Percentiles rank a stretch among this genome's conserved stretches.
These are phyloP conservation scores for Papilionanthe hybrid DNA, from an alignment of 116 monocot genomes.

Conservation along the genomic window DNA sequence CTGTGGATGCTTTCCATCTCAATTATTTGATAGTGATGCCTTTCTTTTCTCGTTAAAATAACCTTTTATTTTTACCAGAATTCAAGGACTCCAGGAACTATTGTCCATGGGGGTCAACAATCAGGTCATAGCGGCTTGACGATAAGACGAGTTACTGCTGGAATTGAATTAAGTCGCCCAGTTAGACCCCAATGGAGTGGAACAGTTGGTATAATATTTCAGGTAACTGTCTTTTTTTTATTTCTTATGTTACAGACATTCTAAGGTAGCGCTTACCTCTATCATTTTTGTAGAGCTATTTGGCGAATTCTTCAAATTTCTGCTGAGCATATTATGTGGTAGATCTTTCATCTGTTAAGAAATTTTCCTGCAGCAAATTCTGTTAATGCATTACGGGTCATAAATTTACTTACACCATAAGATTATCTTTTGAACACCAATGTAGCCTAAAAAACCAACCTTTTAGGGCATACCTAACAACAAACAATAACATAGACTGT, in stretches of 20 bases:
- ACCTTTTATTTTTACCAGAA: constrained; percentile 42
- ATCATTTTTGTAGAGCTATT: background rate
- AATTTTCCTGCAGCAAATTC: no score
- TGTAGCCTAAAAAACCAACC: no score
- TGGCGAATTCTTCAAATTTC: background rate
- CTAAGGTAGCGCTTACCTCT: background rate
- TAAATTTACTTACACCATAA: no score
- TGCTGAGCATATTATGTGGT: background rate
- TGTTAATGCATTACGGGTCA: no score
- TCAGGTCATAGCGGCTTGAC: constrained; percentile 50
- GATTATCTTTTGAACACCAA: no score
- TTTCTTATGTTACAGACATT: background rate
- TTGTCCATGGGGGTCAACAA: constrained; percentile 81
- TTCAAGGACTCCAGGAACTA: constrained; percentile 89
- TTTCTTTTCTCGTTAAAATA: constrained; percentile 1
- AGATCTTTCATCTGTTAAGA: background rate
- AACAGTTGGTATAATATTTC: constrained; percentile 79
- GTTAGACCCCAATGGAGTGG: constrained; percentile 97
- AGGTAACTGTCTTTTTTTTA: constrained; percentile 36
- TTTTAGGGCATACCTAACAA: no score
- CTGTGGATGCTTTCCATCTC: constrained; percentile 1
- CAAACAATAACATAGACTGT: no score
- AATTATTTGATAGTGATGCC: constrained; percentile 1
- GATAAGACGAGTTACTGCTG: constrained; percentile 79
- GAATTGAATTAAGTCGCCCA: constrained; percentile 84